phyloP scores from a whole-genome alignment of 2,329 filamentous ascomycete genomes.

The Phaeoacremonium minimum region DNA sequence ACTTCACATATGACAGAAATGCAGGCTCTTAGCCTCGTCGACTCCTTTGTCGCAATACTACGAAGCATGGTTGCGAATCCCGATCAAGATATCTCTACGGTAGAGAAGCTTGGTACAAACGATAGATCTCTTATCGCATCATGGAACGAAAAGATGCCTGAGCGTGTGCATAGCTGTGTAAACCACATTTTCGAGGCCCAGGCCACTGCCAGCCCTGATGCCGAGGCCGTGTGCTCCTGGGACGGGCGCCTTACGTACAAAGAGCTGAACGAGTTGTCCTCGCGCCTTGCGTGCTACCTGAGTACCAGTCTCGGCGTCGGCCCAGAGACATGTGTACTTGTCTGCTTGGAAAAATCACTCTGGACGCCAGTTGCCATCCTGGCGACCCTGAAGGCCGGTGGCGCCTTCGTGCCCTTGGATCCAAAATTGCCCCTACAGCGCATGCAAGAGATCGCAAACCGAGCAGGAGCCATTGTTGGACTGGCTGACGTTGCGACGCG shows the following conservation, averaged over 20 bases:
- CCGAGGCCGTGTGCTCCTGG: slow-evolving; percentile 6
- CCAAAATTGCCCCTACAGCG: no score
- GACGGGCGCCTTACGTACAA: slow-evolving; percentile 8
- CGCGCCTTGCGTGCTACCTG: slow-evolving; percentile 6
- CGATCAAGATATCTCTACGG: background rate
- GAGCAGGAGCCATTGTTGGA: no score
- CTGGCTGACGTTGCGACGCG: no score
- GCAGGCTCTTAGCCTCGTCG: no score
- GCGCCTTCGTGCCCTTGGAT: slow-evolving; percentile 4
- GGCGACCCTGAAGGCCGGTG: slow-evolving; percentile 7
- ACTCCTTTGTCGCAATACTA: no score
- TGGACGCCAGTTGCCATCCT: slow-evolving; percentile 10
- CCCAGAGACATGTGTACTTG: slow-evolving; percentile 6
- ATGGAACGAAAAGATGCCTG: background rate
- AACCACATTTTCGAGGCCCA: background rate
- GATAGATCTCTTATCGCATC: no score
- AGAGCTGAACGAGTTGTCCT: slow-evolving; percentile 5
- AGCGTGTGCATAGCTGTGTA: background rate
- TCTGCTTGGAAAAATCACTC: slow-evolving; percentile 11
- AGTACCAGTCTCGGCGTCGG: slow-evolving; percentile 7
- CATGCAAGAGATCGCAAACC: no score
- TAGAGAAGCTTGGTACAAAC: background rate
- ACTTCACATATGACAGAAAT: no score
- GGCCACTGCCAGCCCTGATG: background rate
- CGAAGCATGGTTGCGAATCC: no score